phyloP scores from a whole-genome alignment of 192 early-diverging fungal genomes.

The Backusella westeae region DNA sequence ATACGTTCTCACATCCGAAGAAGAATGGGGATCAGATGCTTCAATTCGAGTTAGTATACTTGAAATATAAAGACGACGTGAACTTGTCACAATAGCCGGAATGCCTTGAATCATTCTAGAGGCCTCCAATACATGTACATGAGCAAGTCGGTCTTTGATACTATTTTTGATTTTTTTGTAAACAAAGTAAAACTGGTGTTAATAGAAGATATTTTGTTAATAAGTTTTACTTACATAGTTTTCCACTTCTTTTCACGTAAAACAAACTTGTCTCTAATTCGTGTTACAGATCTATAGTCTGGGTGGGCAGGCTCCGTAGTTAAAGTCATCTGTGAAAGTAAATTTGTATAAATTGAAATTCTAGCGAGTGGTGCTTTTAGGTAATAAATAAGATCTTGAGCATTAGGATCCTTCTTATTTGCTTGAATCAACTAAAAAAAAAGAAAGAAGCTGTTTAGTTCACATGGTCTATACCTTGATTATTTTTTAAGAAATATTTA shows the following conservation, averaged over 20 bases:
- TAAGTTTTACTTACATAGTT: neutral
- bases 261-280: neutral
- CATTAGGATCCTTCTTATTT: neutral
- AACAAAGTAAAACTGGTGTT: neutral
- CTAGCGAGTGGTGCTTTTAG: neutral
- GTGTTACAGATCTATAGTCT: neutral
- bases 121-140: neutral
- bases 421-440: neutral
- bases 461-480: neutral
- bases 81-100: neutral
- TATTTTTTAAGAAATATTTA: conserved; percentile 7
- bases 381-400: neutral
- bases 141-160: neutral
- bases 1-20: neutral
- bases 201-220: neutral
- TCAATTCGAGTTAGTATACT: neutral
- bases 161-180: neutral
- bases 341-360: neutral
- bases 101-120: neutral
- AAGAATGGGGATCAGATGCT: neutral
- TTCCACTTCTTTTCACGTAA: conserved; percentile 9
- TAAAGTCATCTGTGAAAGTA: neutral
- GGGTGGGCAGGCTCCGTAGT: neutral
- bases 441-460: no score
- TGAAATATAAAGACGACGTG: neutral